Conservation (phyloP, 2,329 filamentous ascomycete genomes). For the Dothistroma septosporum region DNA sequence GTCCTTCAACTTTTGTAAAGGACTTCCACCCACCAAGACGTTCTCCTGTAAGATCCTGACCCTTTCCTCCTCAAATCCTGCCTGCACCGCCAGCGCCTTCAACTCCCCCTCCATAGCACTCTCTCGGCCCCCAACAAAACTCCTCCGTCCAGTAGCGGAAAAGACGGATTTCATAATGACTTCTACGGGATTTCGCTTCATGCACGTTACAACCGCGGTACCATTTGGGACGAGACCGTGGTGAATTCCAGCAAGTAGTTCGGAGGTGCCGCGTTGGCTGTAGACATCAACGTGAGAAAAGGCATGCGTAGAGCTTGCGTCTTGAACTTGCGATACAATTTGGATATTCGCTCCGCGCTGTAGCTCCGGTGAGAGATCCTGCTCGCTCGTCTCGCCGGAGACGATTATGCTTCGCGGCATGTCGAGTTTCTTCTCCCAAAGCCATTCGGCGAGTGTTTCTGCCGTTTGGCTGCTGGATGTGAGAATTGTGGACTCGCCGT, state of each 20-base stretch:
- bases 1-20: conserved; percentile 2
- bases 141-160: not conserved
- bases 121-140: not conserved
- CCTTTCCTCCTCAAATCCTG: not conserved
- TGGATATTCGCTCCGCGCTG: conserved; percentile 1
- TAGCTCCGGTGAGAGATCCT: not conserved
- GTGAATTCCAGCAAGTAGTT: not conserved
- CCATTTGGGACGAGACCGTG: not conserved
- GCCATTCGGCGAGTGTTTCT: conserved; percentile 3
- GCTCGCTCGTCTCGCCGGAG: not conserved
- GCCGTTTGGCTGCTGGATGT: not conserved
- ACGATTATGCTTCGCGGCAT: conserved; percentile 4
- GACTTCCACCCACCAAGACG: not conserved
- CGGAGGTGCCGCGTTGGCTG: conserved; percentile 1
- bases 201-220: not conserved
- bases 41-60: not conserved
- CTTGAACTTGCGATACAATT: not conserved
- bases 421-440: not conserved
- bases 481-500: not conserved
- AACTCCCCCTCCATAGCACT: conserved; percentile 1
- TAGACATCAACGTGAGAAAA: not conserved
- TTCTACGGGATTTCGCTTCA: conserved; percentile 2
- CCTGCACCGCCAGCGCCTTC: not conserved
- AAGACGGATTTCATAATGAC: conserved; percentile 2
- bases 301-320: not conserved